Evolutionary conservation across 116 monocot species (phyloP).

Genomic region (Posidonia oceanica): DNA sequence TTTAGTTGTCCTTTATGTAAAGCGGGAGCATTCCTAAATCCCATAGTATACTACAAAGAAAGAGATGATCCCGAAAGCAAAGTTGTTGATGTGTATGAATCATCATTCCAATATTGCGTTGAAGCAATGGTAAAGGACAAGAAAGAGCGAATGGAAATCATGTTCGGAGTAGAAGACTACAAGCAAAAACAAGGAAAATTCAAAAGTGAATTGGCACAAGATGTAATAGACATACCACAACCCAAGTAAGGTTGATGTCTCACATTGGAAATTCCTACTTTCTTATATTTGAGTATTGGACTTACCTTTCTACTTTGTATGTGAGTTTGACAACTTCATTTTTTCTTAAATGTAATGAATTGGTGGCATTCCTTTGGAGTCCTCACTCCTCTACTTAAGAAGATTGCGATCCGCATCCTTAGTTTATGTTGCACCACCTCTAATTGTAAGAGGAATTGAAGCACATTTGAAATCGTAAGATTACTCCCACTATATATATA

Average conservation of each 20-base stretch:
- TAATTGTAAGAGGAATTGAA: background rate
- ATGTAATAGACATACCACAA: background rate
- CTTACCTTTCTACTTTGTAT: no score
- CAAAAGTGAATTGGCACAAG: background rate
- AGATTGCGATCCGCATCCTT: background rate
- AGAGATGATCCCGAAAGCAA: background rate
- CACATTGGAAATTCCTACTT: no score
- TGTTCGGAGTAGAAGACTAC: background rate
- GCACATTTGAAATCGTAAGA: background rate
- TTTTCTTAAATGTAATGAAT: conserved; percentile 1
- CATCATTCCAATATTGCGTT: background rate
- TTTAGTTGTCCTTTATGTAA: no score
- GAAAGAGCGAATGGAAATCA: background rate
- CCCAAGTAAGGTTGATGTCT: no score
- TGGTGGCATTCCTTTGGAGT: background rate
- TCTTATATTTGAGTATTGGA: no score
- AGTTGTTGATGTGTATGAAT: background rate
- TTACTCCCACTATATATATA: no score
- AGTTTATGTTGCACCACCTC: background rate
- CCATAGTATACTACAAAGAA: no score
- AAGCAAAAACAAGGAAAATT: background rate
- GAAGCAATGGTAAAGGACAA: background rate
- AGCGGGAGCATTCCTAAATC: no score
- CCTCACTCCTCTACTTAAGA: background rate
- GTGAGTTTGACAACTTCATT: no score